Base-by-base conservation (phyloP, 2,329 filamentous ascomycete genomes). In the Fonsecaea pedrosoi region DNA sequence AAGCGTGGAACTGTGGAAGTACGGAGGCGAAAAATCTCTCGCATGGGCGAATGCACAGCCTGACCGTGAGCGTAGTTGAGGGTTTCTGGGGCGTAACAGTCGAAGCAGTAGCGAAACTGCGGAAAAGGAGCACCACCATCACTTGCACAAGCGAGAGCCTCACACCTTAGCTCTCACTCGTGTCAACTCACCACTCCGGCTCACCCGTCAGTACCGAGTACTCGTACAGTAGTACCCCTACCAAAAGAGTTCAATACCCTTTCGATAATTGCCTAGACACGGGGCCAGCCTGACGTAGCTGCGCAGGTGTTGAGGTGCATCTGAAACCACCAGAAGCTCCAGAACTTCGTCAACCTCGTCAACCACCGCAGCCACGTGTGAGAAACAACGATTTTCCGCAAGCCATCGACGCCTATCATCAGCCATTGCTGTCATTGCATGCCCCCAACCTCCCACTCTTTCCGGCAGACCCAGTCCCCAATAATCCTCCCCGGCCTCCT, bases 331-430 rank as follows among this genome's bases (percentile, higher is more conserved):
- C 42, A 48, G 42, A 48, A 48, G 18, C 45, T 3, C 42, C 42
- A 48, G 42, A 48, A 48, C 42, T n/a, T 40, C 38, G 10, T 40
- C 25, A 25, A 25, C 38, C 10, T 40, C 40, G 15, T n/a, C 40
- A n/a, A n/a, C 40, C 15, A 13, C 38, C 38, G 12, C 38, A 40
- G 18, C 40, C 45, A 50, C 45, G 45, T 50, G 45, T 50, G 45
- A 50, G 45, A 50, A 50, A 5, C 18, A 50, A 50, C 45, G 45
- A 50, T 25, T 50, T 50, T 12, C 45, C 45, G 45, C 18, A 50
- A 50, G 45, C 45, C 45, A 42, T 42, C 45, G 9, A 5, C 40
- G 15, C 40, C n/a, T 45, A 45, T 45, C 42, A 18, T 21, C n/a
- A 45, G 45, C 10, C 21, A 25, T 25, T 6, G 18, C 21, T 10